Conservation (phyloP, 169 alveolate species). For the Plasmodium knowlesi region DNA sequence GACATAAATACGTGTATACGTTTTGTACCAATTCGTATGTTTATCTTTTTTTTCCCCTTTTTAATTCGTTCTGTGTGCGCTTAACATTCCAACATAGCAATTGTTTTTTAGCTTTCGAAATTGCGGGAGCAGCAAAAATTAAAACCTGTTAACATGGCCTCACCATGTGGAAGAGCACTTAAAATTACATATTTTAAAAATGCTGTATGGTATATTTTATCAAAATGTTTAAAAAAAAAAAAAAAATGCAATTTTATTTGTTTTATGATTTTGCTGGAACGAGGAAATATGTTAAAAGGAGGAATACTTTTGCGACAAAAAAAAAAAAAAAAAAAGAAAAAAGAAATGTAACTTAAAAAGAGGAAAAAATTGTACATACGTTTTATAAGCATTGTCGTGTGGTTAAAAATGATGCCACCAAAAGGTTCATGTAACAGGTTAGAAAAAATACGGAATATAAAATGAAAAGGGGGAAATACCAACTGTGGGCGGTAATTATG, state of each 20-base stretch:
- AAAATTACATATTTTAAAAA: not conserved
- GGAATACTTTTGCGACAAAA: not conserved
- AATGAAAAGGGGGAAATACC: not conserved
- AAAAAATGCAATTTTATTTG: not conserved
- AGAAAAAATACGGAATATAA: not conserved
- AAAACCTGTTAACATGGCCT: not conserved
- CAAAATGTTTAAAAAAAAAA: not conserved
- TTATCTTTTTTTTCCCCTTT: not conserved
- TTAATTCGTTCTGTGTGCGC: conserved; percentile 8
- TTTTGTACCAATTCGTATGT: not conserved
- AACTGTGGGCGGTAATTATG: not conserved
- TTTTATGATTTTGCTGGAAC: not conserved
- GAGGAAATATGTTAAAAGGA: conserved; percentile 1
- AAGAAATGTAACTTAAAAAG: not conserved
- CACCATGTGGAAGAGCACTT: not conserved
- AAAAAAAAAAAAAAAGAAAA: not conserved
- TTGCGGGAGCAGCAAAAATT: conserved; percentile 13
- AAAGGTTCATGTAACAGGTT: not conserved
- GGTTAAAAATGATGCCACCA: not conserved
- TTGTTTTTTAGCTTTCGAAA: not conserved
- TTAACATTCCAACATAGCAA: not conserved
- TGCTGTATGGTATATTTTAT: not conserved
- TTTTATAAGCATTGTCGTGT: not conserved
- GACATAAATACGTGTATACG: not conserved
- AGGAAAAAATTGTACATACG: not conserved